Conservation (phyloP, 225 moss, liverwort and hornwort genomes). For the Ulota crispa region DNA sequence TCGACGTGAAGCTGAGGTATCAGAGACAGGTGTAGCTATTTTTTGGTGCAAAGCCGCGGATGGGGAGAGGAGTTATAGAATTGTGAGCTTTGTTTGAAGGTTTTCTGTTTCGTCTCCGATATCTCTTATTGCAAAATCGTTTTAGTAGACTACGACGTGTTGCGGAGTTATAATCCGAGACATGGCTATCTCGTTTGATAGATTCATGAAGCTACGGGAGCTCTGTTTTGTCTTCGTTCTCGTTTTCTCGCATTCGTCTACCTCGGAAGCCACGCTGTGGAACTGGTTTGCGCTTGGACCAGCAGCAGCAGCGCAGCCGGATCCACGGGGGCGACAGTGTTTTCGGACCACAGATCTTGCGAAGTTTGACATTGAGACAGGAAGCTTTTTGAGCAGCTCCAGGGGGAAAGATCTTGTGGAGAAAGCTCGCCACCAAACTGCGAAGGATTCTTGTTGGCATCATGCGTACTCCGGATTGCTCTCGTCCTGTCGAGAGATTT, state of each 20-base stretch:
- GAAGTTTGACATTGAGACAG: constrained; percentile 61
- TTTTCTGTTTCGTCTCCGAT: not conserved
- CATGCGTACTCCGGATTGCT: constrained; percentile 65
- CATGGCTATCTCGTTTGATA: constrained; percentile 14
- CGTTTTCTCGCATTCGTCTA: constrained; percentile 25
- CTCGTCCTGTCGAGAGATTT: constrained; percentile 72
- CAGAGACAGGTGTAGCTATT: not conserved
- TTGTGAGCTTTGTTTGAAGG: not conserved
- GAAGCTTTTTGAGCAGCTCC: constrained; percentile 46
- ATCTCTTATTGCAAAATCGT: not conserved
- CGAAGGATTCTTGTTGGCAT: constrained; percentile 87
- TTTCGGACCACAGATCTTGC: constrained; percentile 43
- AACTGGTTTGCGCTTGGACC: constrained; percentile 49
- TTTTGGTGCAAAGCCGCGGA: not conserved
- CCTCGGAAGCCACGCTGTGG: constrained; percentile 52
- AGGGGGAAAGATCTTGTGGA: constrained; percentile 62
- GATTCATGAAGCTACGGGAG: constrained; percentile 17
- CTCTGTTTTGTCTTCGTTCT: constrained; percentile 25
- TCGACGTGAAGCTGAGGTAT: not conserved
- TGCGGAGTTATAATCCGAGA: constrained; percentile 3
- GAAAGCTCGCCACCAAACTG: constrained; percentile 56
- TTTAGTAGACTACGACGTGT: not conserved
- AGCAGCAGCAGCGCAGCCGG: constrained; percentile 28
- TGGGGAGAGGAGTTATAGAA: not conserved
- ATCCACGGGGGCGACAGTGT: constrained; percentile 32